Base-by-base conservation (phyloP, 192 early-diverging fungal species). In the Dissophora globulifera region DNA sequence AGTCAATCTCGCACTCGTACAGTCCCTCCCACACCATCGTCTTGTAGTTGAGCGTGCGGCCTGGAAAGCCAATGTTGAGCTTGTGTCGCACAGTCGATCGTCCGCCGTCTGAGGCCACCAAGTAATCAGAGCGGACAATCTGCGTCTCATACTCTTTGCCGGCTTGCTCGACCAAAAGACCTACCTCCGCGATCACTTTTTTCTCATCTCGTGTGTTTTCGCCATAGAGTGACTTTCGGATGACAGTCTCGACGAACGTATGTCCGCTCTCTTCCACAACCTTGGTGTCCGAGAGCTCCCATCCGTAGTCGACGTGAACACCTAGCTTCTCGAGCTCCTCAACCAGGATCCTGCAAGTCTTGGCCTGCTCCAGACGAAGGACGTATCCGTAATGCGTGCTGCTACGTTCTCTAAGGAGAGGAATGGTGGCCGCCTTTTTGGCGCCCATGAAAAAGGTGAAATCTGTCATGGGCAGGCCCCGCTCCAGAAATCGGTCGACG, bases 31-130 rank as follows among this genome's bases (percentile, higher is more conserved):
- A 70, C 45, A 62, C 49, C 6, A 70, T n/a, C 0, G 45, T 62
- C 38, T 59, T 65, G 32, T 50, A 13, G 5, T 27, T 10, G 0
- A 50, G 26, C 1, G 62, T 64, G 9, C 63, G 22, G 13, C 79
- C 79, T 26, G 62, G 49, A 40, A 66, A 67, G 0, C 22, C 50
- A 30, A 80, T 75, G n/a, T 71, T 60, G 19, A 80, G 58, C 30
- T 58, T 63, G 27, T 74, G 59, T 30, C 79, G 70, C 20, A 80
- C 66, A 8, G 49, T 49, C 13, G 69, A 74, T n/a, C 61, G 47
- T 20, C 53, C 69, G 19, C 79, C 79, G 38, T 80, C 79, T 1
- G 65, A 27, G 2, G 53, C 79, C 17, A 80, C 29, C 51, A 80
- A 27, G 22, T 68, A 80, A 20, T 75, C 57, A 1, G 79, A 74